Conservation (phyloP, 345 rosid genomes). For the Arabis alpina region DNA sequence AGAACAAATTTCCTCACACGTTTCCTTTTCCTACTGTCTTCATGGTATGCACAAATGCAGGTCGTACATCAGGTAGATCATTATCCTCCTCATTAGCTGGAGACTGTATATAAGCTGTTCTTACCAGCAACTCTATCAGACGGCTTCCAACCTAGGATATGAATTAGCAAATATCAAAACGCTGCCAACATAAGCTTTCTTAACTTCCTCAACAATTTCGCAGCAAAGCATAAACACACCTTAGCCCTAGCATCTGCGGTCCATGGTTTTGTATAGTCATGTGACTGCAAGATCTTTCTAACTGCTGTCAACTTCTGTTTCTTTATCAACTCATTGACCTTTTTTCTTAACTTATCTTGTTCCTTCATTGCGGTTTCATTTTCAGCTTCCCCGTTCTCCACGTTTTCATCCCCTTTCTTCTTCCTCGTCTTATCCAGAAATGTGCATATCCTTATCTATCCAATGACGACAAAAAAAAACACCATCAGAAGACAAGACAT, state of each 20-base stretch:
- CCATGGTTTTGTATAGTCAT: constrained; percentile 80
- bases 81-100: constrained; percentile 66
- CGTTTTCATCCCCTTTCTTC: constrained; percentile 49
- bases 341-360: constrained; percentile 72
- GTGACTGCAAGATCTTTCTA: constrained; percentile 72
- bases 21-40: constrained; percentile 55
- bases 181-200: constrained; percentile 17
- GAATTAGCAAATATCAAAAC: constrained; percentile 24
- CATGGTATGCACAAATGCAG: constrained; percentile 85
- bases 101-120: constrained; percentile 85
- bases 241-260: constrained; percentile 71
- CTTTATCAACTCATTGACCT: constrained; percentile 74
- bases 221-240: constrained; percentile 57
- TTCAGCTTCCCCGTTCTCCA: constrained; percentile 51
- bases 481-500: constrained; percentile 12
- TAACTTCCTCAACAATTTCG: constrained; percentile 16
- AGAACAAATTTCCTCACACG: constrained; percentile 53
- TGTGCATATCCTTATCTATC: constrained; percentile 71
- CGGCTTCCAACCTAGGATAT: constrained; percentile 87
- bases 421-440: constrained; percentile 82
- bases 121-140: constrained; percentile 76
- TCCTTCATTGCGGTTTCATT: constrained; percentile 49
- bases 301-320: constrained; percentile 82
- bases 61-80: constrained; percentile 80
- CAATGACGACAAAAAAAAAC: constrained; percentile 14